Conservation (phyloP, 2,329 filamentous ascomycete genomes). For the Nigrospora sphaerica region DNA sequence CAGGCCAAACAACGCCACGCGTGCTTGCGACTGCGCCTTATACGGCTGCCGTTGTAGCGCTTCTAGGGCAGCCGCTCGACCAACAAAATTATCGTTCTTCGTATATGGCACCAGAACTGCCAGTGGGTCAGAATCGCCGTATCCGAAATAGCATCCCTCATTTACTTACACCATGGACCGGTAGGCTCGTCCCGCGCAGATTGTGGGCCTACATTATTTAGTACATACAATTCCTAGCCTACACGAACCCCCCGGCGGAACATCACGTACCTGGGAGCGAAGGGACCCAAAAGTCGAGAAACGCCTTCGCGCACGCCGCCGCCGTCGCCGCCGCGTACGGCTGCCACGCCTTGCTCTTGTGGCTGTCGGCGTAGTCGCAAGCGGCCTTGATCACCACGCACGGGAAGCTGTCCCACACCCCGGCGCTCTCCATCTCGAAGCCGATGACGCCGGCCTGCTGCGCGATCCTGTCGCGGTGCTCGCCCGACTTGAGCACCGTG, state of each 20-base stretch:
- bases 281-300: not conserved
- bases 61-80: not conserved
- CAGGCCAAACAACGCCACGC: constrained; percentile 12
- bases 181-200: too few relatives aligned
- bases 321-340: constrained; percentile 19
- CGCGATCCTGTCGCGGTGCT: constrained; percentile 26
- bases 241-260: too few relatives aligned
- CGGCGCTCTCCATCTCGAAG: constrained; percentile 27
- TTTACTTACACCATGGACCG: too few relatives aligned
- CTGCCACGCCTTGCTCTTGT: constrained; percentile 29
- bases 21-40: not conserved
- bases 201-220: too few relatives aligned
- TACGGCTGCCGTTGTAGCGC: not conserved
- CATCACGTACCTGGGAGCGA: too few relatives aligned
- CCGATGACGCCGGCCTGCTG: constrained; percentile 14
- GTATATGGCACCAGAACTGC: not conserved
- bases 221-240: too few relatives aligned
- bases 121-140: not conserved
- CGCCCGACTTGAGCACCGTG: constrained; percentile 29
- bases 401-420: constrained; percentile 13
- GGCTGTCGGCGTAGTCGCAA: constrained; percentile 29
- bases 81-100: not conserved
- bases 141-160: not conserved
- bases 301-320: constrained; percentile 14
- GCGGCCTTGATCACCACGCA: constrained; percentile 29